These are phyloP conservation scores for Aspergillus coremiiformis DNA, from an alignment of 495 filamentous ascomycete genomes.

Conservation along the genomic window DNA sequence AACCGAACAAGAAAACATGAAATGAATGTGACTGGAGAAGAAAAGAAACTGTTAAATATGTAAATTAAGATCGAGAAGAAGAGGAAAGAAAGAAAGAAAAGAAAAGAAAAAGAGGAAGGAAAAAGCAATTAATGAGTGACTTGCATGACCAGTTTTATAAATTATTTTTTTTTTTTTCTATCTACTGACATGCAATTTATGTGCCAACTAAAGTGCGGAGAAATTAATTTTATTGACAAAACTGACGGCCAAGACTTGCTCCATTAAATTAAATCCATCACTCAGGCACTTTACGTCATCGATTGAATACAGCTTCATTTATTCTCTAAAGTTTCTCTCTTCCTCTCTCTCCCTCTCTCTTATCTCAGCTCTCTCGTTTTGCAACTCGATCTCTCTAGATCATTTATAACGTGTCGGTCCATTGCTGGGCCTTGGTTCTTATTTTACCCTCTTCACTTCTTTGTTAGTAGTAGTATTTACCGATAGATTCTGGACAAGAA, in stretches of 20 bases:
- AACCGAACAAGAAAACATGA: neutral
- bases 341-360: neutral
- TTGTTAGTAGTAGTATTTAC: neutral
- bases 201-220: neutral
- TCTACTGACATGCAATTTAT: neutral
- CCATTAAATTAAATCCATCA: neutral
- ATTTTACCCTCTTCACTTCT: neutral
- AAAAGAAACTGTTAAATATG: neutral
- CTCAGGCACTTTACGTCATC: neutral
- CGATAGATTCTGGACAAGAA: no score
- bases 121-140: neutral
- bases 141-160: neutral
- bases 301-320: no score
- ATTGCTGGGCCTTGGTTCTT: neutral
- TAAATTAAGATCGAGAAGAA: conserved; percentile 6
- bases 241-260: neutral
- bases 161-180: no score
- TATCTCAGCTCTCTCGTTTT: no score
- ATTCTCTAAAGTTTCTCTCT: no score
- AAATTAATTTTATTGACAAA: neutral
- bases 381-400: neutral
- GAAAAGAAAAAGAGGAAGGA: neutral
- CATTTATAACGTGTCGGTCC: neutral
- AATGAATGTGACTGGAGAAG: conserved; percentile 4
- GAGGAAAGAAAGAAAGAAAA: neutral